A percentile compares a stretch with the other conserved stretches of the same genome.
Evolutionary conservation across 208 protist genomes (phyloP).

Genomic region (Entamoeba invadens): DNA sequence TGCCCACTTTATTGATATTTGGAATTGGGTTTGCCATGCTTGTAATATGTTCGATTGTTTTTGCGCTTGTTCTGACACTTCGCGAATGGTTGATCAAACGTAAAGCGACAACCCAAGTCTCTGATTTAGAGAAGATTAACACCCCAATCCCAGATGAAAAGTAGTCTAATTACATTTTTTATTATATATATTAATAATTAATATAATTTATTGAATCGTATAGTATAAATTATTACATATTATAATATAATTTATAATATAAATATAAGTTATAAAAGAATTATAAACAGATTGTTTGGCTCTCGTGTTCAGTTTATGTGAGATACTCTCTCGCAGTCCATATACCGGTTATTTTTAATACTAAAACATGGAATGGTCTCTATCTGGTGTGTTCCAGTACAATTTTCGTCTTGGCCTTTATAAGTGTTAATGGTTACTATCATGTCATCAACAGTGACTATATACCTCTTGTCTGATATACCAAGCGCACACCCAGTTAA

Average conservation of each 20-base stretch:
- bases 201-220: too few relatives aligned
- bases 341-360: neutral
- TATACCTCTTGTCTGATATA: neutral
- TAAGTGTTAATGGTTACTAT: neutral
- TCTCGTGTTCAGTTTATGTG: too few relatives aligned
- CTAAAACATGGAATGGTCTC: neutral
- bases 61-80: neutral
- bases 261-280: too few relatives aligned
- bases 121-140: neutral
- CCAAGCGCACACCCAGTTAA: neutral
- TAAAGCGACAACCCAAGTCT: neutral
- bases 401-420: neutral
- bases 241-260: too few relatives aligned
- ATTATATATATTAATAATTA: neutral
- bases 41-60: neutral
- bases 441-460: neutral
- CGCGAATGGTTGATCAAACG: neutral
- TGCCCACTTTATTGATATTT: neutral
- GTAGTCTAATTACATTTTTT: neutral
- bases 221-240: too few relatives aligned
- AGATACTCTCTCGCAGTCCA: neutral
- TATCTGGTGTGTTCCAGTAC: neutral
- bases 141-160: neutral
- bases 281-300: too few relatives aligned
- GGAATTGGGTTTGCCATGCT: neutral